Evolutionary conservation across 1,284 basidiomycete genomes (phyloP), one percentile per base, ranked within the genome.

Genomic region (Apiotrichum brassicae): DNA sequence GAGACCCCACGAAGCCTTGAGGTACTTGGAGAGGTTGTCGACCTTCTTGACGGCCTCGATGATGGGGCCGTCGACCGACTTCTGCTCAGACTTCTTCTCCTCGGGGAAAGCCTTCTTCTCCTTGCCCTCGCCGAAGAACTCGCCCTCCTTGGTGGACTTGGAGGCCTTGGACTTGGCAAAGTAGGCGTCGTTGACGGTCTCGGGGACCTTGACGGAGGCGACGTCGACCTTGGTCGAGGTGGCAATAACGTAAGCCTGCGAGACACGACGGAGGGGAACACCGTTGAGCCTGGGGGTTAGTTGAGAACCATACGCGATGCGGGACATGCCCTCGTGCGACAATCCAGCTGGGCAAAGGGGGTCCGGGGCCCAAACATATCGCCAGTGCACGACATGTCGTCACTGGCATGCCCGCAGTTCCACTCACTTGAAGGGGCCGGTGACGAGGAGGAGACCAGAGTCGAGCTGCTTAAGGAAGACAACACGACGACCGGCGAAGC

Each of bases 191-290:
- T 87, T 86, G 78, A 97, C 79, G 78, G 94, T 90, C 64, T 87
- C 82, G 68, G 89, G 84, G 63, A 90, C 74, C 45, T 62, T 56
- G 73, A 90, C 79, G 61, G 78, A 81, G 41, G 79, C 79, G 59
- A 98, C 76, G 65, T 97, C 88, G 66, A 98, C 77, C 78, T 88
- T 93, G 71, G 95, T 97, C 58, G 92, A 92, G 58, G 95, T 99
- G 58, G 94, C 91, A 70, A 99, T 97, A 58, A 95, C 93, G 76
- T 98, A 99, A 52, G 95, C 92, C 81, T 97, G 94, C 81, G 94
- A 95, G 59, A 99, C 93, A 75, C 95, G 84, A 74, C 94, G 84
- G 72, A 99, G 81, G 65, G 95, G 95, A 39, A 99, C 95, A 76
- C 95, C 95, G 78, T 98, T 99, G 75, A 98, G 60, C 57, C 68